Evolutionary conservation across 371 early-diverging fungal species (phyloP), one percentile per base, ranked within the genome.

Genomic region (Circinella umbellata): DNA sequence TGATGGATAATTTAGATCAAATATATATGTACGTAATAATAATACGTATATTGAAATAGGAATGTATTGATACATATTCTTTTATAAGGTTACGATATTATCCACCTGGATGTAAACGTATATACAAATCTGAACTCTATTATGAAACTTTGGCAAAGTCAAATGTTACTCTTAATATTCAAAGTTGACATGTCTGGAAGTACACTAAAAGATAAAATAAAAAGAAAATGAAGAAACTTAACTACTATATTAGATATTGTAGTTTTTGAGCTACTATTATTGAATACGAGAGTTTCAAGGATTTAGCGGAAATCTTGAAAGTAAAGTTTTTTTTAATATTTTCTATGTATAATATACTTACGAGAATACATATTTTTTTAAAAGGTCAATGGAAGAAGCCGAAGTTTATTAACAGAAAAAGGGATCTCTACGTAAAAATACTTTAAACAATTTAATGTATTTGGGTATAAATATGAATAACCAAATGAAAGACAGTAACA

Each of bases 221-320:
- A 66, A 75, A 14, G 36, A 64, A 10, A 72, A 69, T 49, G 79
- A 82, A 53, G 78, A n/a, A n/a, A n/a, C n/a, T n/a, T n/a, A n/a
- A n/a, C n/a, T n/a, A n/a, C n/a, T n/a, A n/a, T n/a, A n/a, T n/a
- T 86, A 0, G 91, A 90, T 69, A 79, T 78, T 4, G 54, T 90
- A 64, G 74, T 88, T 42, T 68, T 87, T 17, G 91, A n/a, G n/a
- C n/a, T n/a, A n/a, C n/a, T n/a, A n/a, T 89, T 1, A 91, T 90
- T 18, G 91, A 90, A 5, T 91, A 86, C 72, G 67, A 85, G 38
- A n/a, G n/a, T 76, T 84, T 5, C 81, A 79, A 59, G 77, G 68
- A 11, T 73, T 77, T 27, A 64, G 68, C 14, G 75, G 75, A 37
- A 66, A 75, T 5, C 53, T 79, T 6, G 54, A 79, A n/a, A 64